Percentiles rank a stretch among this genome's conserved stretches.
phyloP scores from a whole-genome alignment of 1,139 yeast genomes.

The Casaregolazyma lundiana region DNA sequence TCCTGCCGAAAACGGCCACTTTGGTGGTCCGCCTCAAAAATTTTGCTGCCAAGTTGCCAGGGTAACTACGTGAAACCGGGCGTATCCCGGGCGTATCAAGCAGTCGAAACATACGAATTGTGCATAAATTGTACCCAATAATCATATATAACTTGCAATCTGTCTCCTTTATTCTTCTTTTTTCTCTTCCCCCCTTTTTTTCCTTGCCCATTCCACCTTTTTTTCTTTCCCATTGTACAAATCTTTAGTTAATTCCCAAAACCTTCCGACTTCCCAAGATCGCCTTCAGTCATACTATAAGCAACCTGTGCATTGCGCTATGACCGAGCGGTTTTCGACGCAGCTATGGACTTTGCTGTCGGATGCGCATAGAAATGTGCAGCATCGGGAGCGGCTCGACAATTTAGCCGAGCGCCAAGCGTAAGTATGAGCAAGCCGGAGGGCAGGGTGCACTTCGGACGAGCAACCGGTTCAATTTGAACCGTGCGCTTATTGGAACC shows the following conservation, averaged over 20 bases:
- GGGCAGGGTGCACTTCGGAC: neutral
- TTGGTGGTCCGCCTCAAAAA: neutral
- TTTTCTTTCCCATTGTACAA: neutral
- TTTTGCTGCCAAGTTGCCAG: neutral
- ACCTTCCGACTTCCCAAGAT: neutral
- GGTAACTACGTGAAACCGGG: neutral
- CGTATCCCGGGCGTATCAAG: neutral
- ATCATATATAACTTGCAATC: neutral
- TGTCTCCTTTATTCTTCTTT: neutral
- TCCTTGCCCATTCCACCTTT: neutral
- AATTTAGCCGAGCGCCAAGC: slow-evolving; percentile 22
- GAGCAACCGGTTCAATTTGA: neutral
- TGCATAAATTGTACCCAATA: neutral
- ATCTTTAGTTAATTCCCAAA: neutral
- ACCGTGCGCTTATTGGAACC: neutral
- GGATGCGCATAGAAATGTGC: slow-evolving; percentile 25
- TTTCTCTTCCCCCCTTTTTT: neutral
- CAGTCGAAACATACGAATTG: neutral
- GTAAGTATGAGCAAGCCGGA: slow-evolving; percentile 11
- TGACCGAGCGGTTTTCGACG: slow-evolving; percentile 22
- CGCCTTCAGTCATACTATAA: neutral
- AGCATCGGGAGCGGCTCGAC: slow-evolving; percentile 21
- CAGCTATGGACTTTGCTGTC: slow-evolving; percentile 24
- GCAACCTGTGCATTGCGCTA: slow-evolving; percentile 1
- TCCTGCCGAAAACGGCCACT: neutral